Evolutionary conservation across 1,139 yeast species (phyloP), one percentile per base, ranked within the genome.

Genomic region (Nakaseomyces nivariensis): DNA sequence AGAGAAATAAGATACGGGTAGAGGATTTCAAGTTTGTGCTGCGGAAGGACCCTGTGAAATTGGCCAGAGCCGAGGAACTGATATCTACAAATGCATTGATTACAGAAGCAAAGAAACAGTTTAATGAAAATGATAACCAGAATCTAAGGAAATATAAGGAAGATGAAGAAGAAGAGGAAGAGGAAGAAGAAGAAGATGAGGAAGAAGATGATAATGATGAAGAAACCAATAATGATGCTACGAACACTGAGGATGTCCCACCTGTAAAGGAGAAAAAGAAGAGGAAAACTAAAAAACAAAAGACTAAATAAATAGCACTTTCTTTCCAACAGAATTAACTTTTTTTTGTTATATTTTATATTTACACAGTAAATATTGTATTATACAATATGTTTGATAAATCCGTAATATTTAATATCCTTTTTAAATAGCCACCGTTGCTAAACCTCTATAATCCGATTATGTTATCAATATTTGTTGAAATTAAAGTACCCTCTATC

Each of bases 11-110:
- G 65, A 79, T 90, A 54, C 84, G 85, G 60, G 82, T 89, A 49
- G 96, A 88, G 54, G 97, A 90, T 64, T 81, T 90, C 69, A 86
- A 85, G 58, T 88, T 88, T 69, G 94, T 88, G 0, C 70, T 90
- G 51, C 72, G 96, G 44, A 79, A 82, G 56, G 97, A 90, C 59
- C 86, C 94, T 1, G 75, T 81, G 51, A 90, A 89, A 63, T 74
- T 88, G 47, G 94, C 95, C 10, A 77, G 97, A 64, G 79, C 89
- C 37, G 84, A 85, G 57, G 94, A 89, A 63, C 77, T 90, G 57
- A 75, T 87, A 51, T 76, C 79, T 47, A 77, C 86, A 64, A 88
- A 86, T 58, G 81, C 81, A 59, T 81, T 79, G 59, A 88, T 90
- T 58, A 78, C 81, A 29, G 83, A 79, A 56, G 96, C 96, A 1